Evolutionary conservation across 2,329 filamentous ascomycete species (phyloP), one percentile per base, ranked within the genome.

Genomic region (Ophiosphaerella narmari): DNA sequence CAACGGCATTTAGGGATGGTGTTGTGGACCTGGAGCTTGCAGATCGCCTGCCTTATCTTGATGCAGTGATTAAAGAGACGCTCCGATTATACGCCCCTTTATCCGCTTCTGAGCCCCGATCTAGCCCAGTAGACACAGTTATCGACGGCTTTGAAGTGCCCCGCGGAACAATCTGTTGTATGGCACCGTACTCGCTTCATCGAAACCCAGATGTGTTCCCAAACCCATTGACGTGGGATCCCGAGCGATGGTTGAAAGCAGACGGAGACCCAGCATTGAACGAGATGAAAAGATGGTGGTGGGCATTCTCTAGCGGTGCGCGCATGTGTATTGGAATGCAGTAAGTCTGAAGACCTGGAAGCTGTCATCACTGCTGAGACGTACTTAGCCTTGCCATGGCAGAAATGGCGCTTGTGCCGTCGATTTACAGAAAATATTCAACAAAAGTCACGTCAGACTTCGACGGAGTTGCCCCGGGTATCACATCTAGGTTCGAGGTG

Each of bases 11-110:
- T 54, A 31, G 38, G 65, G 11, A 66, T 70, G 48, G 51, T 42
- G 1, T 54, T 64, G 16, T 73, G 66, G 1, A 59, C 36, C 39
- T 46, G 13, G 43, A 46, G 11, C 73, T 70, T 0, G 70, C 74
- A 4, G 77, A 76, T 48, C 73, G 67, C 21, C 68, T 79, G 13
- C 63, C 67, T 0, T 82, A 77, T 50, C 63, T 82, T 0, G 71
- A 80, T 39, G 79, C 78, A 1, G 67, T 82, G 1, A 74, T 82
- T 54, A 80, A 78, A 39, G 80, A 83, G 59, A 79, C 79, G 0
- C 57, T 82, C 3, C 65, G 79, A 1, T 63, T 83, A 0, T 78
- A 80, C 39, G 74, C 79, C 9, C 80, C 81, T 0, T 69, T 83
- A 7, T 80, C 82, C 0, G 78, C 78, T 21, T 78, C 75, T 0